Evolutionary conservation across 768 basidiomycete species (phyloP), one percentile per base, ranked within the genome.

Genomic region (Phanerodontia chrysosporium): DNA sequence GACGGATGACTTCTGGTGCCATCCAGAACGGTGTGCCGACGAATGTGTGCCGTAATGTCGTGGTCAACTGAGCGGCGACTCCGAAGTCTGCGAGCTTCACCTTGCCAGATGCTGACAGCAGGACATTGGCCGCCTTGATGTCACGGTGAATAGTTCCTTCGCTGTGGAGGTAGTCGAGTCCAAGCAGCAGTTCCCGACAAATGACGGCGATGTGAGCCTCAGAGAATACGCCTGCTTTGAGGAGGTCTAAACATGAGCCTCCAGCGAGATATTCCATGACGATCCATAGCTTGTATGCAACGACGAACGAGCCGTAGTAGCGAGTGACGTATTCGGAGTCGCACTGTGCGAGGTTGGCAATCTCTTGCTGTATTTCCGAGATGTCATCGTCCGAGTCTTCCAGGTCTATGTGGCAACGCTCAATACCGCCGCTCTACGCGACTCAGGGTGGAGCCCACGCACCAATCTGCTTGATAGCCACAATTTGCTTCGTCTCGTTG

Each of bases 321-420:
- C 89, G 81, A 44, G 97, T 98, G 55, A 99, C 92, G 72, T 92
- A 94, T 75, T 95, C 93, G 4, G 95, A 98, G 71, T 95, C 94
- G 76, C 95, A 96, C 65, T 91, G 91, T 0, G 95, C 92, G 28
- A 99, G 81, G 72, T 92, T 97, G 21, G 95, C 91, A 64, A 99
- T 99, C 73, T 99, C 97, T 72, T 94, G 92, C 70, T 99, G 97
- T 51, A 99, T 99, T 74, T 99, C 97, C 18, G 91, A 86, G 64
- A 99, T 98, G 72, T 98, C 97, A 70, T 99, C 97, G 73, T 98
- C 95, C 25, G 95, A 93, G 73, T 97, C 92, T 74, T 99, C 97
- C 60, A 99, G 80, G 77, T 98, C 96, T 96, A 35, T 35, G 28
- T n/a, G 0, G 14, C 25, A 57, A 44, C 53, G 55, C 44, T 29